Percentiles rank a stretch among this genome's conserved stretches.
phyloP scores from a whole-genome alignment of 129 eudicot genomes.

The Centrapalus pauciflorus region DNA sequence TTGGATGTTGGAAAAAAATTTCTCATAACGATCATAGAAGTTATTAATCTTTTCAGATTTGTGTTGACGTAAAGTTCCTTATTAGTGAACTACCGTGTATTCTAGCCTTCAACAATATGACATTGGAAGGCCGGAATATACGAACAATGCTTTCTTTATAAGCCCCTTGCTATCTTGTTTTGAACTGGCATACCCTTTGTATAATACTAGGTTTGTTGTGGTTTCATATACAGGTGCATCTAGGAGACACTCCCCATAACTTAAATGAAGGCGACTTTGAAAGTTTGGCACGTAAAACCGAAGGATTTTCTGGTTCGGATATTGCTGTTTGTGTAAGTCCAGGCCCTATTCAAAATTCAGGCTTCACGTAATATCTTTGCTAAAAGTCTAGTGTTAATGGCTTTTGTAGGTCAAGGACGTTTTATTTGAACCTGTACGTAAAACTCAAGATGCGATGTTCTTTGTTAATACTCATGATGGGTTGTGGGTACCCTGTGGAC shows the following conservation, averaged over 20 bases:
- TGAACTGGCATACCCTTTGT: no score
- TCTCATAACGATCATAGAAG: no score
- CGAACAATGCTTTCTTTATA: no score
- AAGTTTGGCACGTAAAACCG: conserved; percentile 49
- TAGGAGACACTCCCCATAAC: conserved; percentile 82
- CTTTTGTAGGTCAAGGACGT: conserved; percentile 85
- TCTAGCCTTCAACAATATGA: no score
- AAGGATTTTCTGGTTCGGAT: conserved; percentile 85
- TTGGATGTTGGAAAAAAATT: no score
- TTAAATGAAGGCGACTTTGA: conserved; percentile 73
- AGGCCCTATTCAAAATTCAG: no score
- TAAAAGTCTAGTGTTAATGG: not conserved
- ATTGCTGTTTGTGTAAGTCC: conserved; percentile 68
- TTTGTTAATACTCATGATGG: conserved; percentile 63
- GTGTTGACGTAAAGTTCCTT: no score
- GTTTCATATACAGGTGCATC: conserved; percentile 56
- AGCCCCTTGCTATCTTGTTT: no score
- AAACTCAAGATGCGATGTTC: conserved; percentile 98
- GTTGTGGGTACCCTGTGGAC: conserved; percentile 95
- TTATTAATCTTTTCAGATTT: no score
- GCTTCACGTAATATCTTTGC: no score
- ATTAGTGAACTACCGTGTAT: no score
- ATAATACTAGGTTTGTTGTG: not conserved
- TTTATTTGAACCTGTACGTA: conserved; percentile 96
- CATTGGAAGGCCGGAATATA: no score